Percentiles rank a stretch among this genome's conserved stretches.
Evolutionary conservation across 2,329 filamentous ascomycete genomes (phyloP).

Genomic region (Aureobasidium sp.): DNA sequence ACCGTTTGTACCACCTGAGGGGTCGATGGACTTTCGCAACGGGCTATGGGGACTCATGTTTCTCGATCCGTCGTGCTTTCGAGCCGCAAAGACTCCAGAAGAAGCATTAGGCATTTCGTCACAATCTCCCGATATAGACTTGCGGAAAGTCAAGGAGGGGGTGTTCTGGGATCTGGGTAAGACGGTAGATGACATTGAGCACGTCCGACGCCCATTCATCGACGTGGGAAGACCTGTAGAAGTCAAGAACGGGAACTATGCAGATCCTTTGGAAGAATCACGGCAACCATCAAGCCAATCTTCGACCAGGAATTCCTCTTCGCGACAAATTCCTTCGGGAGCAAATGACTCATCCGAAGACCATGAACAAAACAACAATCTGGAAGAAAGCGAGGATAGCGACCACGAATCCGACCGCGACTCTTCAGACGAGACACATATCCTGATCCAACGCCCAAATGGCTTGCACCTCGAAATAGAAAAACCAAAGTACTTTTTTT

Average conservation of each 20-base stretch:
- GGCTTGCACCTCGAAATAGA: conserved; percentile 19
- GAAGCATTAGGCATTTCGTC: conserved; percentile 10
- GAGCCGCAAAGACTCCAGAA: conserved; percentile 18
- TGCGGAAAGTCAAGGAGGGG: background rate
- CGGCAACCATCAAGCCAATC: background rate
- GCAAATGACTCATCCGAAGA: conserved; percentile 7
- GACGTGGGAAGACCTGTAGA: background rate
- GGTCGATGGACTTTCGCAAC: conserved; percentile 25
- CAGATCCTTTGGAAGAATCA: background rate
- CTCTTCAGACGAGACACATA: background rate
- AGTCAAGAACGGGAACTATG: conserved; percentile 2
- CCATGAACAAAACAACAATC: conserved; percentile 8
- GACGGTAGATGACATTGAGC: conserved; percentile 18
- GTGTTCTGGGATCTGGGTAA: conserved; percentile 28
- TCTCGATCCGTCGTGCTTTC: conserved; percentile 32
- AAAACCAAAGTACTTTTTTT: conserved; percentile 23
- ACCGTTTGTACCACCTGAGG: background rate
- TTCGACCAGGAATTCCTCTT: background rate
- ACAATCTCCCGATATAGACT: background rate
- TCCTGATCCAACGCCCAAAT: conserved; percentile 21
- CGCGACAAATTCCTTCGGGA: background rate
- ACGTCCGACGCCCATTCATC: background rate
- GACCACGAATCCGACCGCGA: background rate
- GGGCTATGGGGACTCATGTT: conserved; percentile 34
- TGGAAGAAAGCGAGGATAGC: conserved; percentile 9